Evolutionary conservation across 495 filamentous ascomycete genomes (phyloP).

Genomic region (Penicillium arizonense): DNA sequence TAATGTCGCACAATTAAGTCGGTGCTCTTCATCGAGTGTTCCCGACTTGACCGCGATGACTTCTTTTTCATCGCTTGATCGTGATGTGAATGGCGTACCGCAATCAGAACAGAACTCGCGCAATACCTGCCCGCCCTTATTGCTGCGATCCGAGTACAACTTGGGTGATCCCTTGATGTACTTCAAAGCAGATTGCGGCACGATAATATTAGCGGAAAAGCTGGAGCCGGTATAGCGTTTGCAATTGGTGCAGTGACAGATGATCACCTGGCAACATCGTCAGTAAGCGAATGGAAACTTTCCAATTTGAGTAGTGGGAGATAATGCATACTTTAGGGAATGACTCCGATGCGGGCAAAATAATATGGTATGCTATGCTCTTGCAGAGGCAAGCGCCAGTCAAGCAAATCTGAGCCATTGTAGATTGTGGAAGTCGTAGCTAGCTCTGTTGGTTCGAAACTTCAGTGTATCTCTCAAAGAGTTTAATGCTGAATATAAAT

Average conservation of each 20-base stretch:
- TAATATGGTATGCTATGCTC: constrained; percentile 25
- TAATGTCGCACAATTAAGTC: constrained; percentile 6
- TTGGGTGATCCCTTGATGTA: constrained; percentile 25
- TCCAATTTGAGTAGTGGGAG: not conserved
- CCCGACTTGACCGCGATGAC: constrained; percentile 22
- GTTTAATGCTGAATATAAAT: no score
- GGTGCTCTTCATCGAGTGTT: constrained; percentile 24
- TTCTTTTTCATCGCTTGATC: not conserved
- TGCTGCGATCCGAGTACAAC: constrained; percentile 15
- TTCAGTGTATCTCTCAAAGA: no score
- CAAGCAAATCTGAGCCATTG: constrained; percentile 5
- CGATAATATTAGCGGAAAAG: constrained; percentile 28
- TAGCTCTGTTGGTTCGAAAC: no score
- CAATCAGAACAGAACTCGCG: constrained; percentile 29
- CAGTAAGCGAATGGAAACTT: not conserved
- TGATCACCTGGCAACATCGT: constrained; percentile 10
- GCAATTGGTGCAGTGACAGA: constrained; percentile 35
- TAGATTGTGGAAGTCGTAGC: no score
- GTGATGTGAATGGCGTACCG: constrained; percentile 21
- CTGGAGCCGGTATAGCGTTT: constrained; percentile 28
- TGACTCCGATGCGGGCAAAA: constrained; percentile 16
- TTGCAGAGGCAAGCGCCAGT: constrained; percentile 28
- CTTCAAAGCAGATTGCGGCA: constrained; percentile 10
- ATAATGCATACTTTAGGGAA: constrained; percentile 16
- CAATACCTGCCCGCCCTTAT: constrained; percentile 6